phyloP scores from a whole-genome alignment of 164 flowering plant genomes.

The Nymphaea thermarum region DNA sequence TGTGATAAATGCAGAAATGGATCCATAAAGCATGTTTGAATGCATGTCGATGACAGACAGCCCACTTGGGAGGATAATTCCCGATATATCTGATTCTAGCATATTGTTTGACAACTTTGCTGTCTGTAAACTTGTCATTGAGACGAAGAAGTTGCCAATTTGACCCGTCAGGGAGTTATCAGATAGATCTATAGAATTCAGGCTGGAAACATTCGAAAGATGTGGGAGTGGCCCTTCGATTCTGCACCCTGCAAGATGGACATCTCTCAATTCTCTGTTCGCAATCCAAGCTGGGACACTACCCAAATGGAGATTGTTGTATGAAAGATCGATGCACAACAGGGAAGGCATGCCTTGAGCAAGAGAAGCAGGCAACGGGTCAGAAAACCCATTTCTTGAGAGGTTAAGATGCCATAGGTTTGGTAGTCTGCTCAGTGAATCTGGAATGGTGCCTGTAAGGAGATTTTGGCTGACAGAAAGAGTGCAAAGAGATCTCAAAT shows the following conservation, averaged over 20 bases:
- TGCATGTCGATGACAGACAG: conserved; percentile 53
- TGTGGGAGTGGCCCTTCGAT: conserved; percentile 59
- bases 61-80: conserved; percentile 37
- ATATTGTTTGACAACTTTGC: conserved; percentile 65
- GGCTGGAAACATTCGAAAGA: conserved; percentile 39
- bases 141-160: conserved; percentile 37
- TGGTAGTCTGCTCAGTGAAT: conserved; percentile 39
- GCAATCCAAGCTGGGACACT: conserved; percentile 71
- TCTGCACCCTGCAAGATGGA: conserved; percentile 72
- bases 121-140: conserved; percentile 45
- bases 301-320: conserved; percentile 54
- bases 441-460: conserved; percentile 63
- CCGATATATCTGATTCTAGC: conserved; percentile 38
- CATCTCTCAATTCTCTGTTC: conserved; percentile 42
- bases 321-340: conserved; percentile 70
- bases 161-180: conserved; percentile 44
- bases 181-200: conserved; percentile 70
- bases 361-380: conserved; percentile 41
- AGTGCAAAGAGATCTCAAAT: conserved; percentile 44
- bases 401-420: conserved; percentile 69
- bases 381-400: conserved; percentile 57
- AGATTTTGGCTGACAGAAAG: conserved; percentile 48
- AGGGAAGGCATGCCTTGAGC: conserved; percentile 53
- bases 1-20: conserved; percentile 35
- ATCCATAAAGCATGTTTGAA: conserved; percentile 55